A percentile compares a stretch with the other conserved stretches of the same genome.
phyloP scores from a whole-genome alignment of 1,139 yeast species.

The Yamadazyma dendronema region DNA sequence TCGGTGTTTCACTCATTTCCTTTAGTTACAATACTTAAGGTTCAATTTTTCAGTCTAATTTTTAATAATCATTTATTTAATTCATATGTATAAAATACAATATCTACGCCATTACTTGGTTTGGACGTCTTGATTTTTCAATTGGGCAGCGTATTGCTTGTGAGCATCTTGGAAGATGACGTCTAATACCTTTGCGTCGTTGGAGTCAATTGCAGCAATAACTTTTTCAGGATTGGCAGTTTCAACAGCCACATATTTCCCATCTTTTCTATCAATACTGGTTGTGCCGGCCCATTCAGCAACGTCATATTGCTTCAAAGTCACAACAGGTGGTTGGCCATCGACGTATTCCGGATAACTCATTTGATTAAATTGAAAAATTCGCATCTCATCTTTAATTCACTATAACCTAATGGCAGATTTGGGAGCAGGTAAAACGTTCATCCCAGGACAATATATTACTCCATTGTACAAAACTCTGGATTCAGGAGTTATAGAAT shows the following conservation, averaged over 20 bases:
- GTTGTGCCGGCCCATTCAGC: conserved; percentile 54
- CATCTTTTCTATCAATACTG: conserved; percentile 43
- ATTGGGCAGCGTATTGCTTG: conserved; percentile 24
- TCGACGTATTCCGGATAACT: conserved; percentile 43
- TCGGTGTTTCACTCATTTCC: conserved; percentile 79
- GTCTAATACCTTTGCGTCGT: conserved; percentile 38
- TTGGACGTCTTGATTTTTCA: conserved; percentile 10
- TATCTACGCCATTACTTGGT: conserved; percentile 6
- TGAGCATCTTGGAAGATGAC: conserved; percentile 49
- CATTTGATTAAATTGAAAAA: conserved; percentile 13
- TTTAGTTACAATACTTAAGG: no score
- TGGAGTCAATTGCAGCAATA: conserved; percentile 40
- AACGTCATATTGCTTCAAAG: conserved; percentile 46
- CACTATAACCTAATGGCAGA: conserved; percentile 1
- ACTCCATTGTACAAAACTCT: conserved; percentile 34
- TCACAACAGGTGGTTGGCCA: conserved; percentile 48
- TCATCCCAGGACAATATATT: conserved; percentile 75
- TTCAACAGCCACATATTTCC: conserved; percentile 43
- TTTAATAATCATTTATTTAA: conserved; percentile 2
- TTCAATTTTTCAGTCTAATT: neutral
- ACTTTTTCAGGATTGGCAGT: conserved; percentile 44
- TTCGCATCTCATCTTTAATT: neutral
- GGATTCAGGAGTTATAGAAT: conserved; percentile 22
- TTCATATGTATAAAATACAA: conserved; percentile 6
- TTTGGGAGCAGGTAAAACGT: conserved; percentile 30